Percentiles rank a stretch among this genome's conserved stretches.
phyloP scores from a whole-genome alignment of 768 basidiomycete species.

The Serendipita sp. region DNA sequence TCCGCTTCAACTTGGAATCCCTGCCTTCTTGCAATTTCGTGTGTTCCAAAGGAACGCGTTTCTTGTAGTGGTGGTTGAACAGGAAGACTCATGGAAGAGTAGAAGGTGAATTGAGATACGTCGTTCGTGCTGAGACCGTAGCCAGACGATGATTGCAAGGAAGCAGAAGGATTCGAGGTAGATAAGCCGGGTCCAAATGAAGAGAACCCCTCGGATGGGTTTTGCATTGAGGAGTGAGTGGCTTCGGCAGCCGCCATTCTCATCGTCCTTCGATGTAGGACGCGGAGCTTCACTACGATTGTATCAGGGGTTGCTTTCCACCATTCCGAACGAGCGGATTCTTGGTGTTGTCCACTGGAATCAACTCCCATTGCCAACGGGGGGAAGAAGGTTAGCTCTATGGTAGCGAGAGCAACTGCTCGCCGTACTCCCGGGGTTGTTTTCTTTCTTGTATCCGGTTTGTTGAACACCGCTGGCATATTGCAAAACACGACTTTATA shows the following conservation, averaged over 20 bases:
- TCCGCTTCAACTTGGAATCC: neutral
- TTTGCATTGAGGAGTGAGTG: neutral
- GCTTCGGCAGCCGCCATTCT: neutral
- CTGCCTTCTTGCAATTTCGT: neutral
- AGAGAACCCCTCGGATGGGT: neutral
- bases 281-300: neutral
- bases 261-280: neutral
- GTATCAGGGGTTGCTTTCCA: neutral
- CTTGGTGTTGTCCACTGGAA: neutral
- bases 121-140: slow-evolving; percentile 6
- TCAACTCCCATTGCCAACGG: neutral
- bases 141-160: neutral
- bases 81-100: neutral
- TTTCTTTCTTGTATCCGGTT: neutral
- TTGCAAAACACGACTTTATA: neutral
- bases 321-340: neutral
- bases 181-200: neutral
- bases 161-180: neutral
- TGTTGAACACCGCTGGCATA: neutral
- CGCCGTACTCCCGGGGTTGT: neutral
- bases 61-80: neutral
- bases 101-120: neutral
- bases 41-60: neutral
- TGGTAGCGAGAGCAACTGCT: neutral
- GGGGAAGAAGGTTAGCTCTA: neutral